Evolutionary conservation across 2,329 filamentous ascomycete species (phyloP).

Genomic region (Penicillium sp.): DNA sequence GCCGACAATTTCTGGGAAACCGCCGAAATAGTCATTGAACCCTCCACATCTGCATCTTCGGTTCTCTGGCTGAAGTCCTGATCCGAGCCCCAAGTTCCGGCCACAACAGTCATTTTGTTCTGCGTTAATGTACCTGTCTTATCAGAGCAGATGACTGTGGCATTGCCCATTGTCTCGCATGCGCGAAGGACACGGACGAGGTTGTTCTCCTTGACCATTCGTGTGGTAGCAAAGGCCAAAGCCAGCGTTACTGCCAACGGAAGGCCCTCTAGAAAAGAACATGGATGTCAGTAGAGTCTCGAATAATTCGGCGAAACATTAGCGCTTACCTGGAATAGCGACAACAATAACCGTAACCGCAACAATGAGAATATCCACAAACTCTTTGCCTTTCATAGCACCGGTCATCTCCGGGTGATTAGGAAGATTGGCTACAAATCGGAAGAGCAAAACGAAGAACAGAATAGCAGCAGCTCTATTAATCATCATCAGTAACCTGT

Average conservation of each 20-base stretch:
- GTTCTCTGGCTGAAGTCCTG: constrained; percentile 53
- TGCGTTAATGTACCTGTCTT: constrained; percentile 74
- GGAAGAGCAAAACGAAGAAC: constrained; percentile 81
- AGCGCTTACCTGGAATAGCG: constrained; percentile 58
- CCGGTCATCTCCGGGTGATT: constrained; percentile 51
- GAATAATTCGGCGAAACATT: neutral
- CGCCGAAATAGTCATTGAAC: constrained; percentile 25
- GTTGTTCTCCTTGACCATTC: constrained; percentile 76
- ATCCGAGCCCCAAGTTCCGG: constrained; percentile 63
- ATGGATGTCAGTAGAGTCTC: constrained; percentile 35
- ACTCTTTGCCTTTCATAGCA: constrained; percentile 73
- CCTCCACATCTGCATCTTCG: constrained; percentile 14
- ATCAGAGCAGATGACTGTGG: constrained; percentile 75
- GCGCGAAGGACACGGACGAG: constrained; percentile 72
- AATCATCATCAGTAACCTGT: constrained; percentile 8
- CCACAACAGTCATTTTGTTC: constrained; percentile 74
- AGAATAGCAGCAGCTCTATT: constrained; percentile 65
- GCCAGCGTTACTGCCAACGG: constrained; percentile 75
- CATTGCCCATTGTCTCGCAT: constrained; percentile 79
- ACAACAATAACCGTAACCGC: constrained; percentile 78
- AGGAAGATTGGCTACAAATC: constrained; percentile 70
- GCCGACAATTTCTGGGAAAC: constrained; percentile 32
- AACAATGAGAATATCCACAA: constrained; percentile 73
- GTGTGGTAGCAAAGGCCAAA: constrained; percentile 71
- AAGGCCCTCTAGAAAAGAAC: constrained; percentile 57